phyloP scores from a whole-genome alignment of 345 rosid species.

The Bruguiera gymnorhiza region DNA sequence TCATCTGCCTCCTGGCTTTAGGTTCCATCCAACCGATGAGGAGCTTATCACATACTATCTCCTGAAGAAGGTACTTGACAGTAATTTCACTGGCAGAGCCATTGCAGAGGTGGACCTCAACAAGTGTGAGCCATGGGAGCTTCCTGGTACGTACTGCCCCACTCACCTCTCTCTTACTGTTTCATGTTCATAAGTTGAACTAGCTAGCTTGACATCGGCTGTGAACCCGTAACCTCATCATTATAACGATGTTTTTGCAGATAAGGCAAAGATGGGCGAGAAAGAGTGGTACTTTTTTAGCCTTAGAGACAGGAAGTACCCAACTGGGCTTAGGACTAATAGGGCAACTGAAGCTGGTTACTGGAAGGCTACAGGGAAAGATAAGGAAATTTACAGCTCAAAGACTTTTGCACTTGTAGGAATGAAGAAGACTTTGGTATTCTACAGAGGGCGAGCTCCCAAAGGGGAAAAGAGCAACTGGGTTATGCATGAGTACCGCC shows the following conservation, averaged over 20 bases:
- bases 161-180: not conserved
- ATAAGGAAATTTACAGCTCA: conserved; percentile 80
- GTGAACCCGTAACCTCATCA: too few species aligned
- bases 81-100: conserved; percentile 66
- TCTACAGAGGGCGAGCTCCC: conserved; percentile 89
- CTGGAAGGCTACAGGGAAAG: conserved; percentile 98
- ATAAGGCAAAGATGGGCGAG: conserved; percentile 91
- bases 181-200: not conserved
- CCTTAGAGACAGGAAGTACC: conserved; percentile 81
- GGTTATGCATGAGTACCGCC: conserved; percentile 99
- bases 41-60: conserved; percentile 90
- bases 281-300: conserved; percentile 96
- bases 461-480: conserved; percentile 89
- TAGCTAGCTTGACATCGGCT: too few species aligned
- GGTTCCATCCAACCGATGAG: conserved; percentile 95
- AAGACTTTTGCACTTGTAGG: conserved; percentile 81
- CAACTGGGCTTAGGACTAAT: conserved; percentile 86
- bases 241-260: conserved; percentile 28
- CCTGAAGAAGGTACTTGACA: conserved; percentile 76
- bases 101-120: conserved; percentile 92
- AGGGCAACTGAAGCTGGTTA: conserved; percentile 96
- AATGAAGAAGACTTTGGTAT: conserved; percentile 92
- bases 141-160: conserved; percentile 53
- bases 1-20: conserved; percentile 80
- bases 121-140: conserved; percentile 98